Evolutionary conservation across 2,329 filamentous ascomycete genomes (phyloP).

Genomic region (Penicillium sp.): DNA sequence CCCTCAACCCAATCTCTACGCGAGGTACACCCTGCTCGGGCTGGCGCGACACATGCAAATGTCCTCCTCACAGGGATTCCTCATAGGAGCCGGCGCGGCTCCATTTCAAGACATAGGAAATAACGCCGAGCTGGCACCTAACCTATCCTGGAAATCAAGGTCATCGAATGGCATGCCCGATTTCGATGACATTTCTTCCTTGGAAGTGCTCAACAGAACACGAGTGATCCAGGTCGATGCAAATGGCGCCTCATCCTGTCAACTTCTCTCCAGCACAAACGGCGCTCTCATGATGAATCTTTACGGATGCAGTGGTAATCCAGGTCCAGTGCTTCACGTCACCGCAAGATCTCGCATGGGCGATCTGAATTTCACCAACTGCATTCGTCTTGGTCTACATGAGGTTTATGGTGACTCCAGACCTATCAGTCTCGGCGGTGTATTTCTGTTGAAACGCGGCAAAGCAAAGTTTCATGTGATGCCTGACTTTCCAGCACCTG

Average conservation of each 20-base stretch:
- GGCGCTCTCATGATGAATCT: slow-evolving; percentile 44
- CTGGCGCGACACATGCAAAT: slow-evolving; percentile 38
- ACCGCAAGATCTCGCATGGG: slow-evolving; percentile 27
- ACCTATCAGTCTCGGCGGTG: slow-evolving; percentile 39
- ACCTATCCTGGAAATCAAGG: slow-evolving; percentile 28
- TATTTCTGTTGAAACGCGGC: slow-evolving; percentile 38
- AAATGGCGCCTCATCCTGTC: slow-evolving; percentile 11
- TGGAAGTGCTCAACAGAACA: slow-evolving; percentile 8
- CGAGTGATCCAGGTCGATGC: slow-evolving; percentile 9
- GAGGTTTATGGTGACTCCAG: slow-evolving; percentile 30
- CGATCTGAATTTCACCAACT: slow-evolving; percentile 13
- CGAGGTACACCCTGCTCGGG: slow-evolving; percentile 25
- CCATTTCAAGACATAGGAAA: slow-evolving; percentile 40
- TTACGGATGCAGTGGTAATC: slow-evolving; percentile 33
- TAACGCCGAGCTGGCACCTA: slow-evolving; percentile 43
- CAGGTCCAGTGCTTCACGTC: slow-evolving; percentile 37
- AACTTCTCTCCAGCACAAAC: slow-evolving; percentile 25
- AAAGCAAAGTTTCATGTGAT: slow-evolving; percentile 42
- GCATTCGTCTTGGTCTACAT: slow-evolving; percentile 12
- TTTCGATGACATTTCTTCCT: slow-evolving; percentile 3
- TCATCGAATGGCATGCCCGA: neutral
- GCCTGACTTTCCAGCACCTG: slow-evolving; percentile 39
- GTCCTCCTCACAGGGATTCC: slow-evolving; percentile 24
- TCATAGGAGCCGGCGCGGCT: slow-evolving; percentile 43
- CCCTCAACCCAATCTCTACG: slow-evolving; percentile 33